Percentiles rank a stretch among this genome's conserved stretches.
Conservation (phyloP, 345 rosid genomes). For the Excoecaria cochinchinensis region DNA sequence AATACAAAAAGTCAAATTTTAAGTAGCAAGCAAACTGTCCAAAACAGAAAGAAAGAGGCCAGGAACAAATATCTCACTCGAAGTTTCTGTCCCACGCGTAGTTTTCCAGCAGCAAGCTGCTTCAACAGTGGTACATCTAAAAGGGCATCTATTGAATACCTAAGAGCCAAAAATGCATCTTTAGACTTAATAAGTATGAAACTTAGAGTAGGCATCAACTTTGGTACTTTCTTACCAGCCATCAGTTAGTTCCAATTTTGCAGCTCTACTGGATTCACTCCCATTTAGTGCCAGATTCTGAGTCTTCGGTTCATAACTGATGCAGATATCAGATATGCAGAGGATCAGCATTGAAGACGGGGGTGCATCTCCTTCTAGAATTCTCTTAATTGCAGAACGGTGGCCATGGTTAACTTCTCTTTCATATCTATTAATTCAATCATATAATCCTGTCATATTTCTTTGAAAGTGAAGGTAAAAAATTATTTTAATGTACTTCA, state of each 20-base stretch:
- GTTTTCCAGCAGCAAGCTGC: constrained; percentile 64
- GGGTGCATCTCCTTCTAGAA: constrained; percentile 79
- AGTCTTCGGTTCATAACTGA: constrained; percentile 29
- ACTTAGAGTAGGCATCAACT: constrained; percentile 5
- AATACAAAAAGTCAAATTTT: constrained; percentile 29
- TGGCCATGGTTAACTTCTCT: constrained; percentile 93
- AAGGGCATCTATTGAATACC: constrained; percentile 78
- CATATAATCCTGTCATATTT: constrained; percentile 18
- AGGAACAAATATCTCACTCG: constrained; percentile 47
- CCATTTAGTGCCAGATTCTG: constrained; percentile 36
- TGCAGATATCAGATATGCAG: constrained; percentile 61
- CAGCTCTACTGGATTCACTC: constrained; percentile 35
- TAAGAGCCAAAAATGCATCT: constrained; percentile 29
- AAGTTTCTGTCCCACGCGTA: constrained; percentile 89
- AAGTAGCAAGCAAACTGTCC: constrained; percentile 19
- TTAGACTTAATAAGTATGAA: constrained; percentile 18
- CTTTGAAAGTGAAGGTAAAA: constrained; percentile 17
- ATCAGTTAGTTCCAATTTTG: constrained; percentile 80
- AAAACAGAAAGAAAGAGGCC: constrained; percentile 15
- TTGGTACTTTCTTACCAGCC: constrained; percentile 70
- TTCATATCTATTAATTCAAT: constrained; percentile 60
- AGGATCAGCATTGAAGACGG: constrained; percentile 76
- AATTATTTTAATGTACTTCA: constrained; percentile 8
- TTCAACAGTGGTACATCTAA: constrained; percentile 62
- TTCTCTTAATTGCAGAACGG: constrained; percentile 80